phyloP scores from a whole-genome alignment of 176 grass and related monocot genomes.

The Oryza coarctata region DNA sequence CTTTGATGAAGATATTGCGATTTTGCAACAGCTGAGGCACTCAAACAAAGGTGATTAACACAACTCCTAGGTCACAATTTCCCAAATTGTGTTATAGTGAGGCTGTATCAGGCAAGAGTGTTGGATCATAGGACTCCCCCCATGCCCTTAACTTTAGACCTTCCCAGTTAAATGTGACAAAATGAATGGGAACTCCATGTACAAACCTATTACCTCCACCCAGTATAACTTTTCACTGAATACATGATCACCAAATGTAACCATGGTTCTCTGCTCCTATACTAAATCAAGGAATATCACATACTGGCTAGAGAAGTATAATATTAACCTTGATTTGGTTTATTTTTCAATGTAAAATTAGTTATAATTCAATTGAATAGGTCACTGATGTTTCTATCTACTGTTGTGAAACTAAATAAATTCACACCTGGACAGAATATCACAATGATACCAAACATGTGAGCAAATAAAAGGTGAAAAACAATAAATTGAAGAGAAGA shows the following conservation, averaged over 20 bases:
- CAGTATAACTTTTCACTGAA: not conserved
- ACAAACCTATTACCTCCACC: not conserved
- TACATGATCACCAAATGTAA: not conserved
- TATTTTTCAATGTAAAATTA: not conserved
- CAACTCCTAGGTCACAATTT: not conserved
- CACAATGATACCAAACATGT: not conserved
- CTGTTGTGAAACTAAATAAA: not conserved
- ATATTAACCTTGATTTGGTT: not conserved
- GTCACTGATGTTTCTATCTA: not conserved
- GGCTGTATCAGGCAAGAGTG: not conserved
- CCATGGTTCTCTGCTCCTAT: not conserved
- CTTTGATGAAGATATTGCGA: not conserved
- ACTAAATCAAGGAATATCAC: not conserved
- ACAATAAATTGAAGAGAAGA: constrained; percentile 24
- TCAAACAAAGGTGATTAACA: constrained; percentile 1
- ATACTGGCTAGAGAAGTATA: not conserved
- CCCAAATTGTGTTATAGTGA: not conserved
- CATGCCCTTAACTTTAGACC: not conserved
- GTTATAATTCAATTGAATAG: not conserved
- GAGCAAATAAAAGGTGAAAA: not conserved
- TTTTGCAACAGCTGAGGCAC: not conserved
- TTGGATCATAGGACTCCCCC: not conserved
- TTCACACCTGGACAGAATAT: not conserved
- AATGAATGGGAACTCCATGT: not conserved
- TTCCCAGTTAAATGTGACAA: not conserved